phyloP scores from a whole-genome alignment of 371 early-diverging fungal genomes.

The Lichtheimia hyalospora region DNA sequence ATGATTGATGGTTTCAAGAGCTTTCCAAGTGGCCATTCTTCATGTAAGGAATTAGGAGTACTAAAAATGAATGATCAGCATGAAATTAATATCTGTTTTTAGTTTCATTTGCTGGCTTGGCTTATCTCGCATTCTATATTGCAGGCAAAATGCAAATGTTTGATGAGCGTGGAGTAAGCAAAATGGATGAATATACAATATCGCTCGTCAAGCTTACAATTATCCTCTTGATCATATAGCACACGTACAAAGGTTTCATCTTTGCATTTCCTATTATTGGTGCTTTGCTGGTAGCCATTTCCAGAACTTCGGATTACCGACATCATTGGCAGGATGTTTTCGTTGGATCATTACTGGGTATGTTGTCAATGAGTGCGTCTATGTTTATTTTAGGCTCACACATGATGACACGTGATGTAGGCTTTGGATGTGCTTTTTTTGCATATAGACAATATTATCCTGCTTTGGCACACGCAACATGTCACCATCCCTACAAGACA shows the following conservation, averaged over 20 bases:
- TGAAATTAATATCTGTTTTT: slow-evolving; percentile 1
- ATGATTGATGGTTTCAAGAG: slow-evolving; percentile 85
- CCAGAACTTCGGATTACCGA: slow-evolving; percentile 76
- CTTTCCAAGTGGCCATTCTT: slow-evolving; percentile 95
- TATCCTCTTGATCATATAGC: slow-evolving; percentile 18
- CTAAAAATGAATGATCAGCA: not conserved
- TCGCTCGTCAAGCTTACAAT: too few relatives aligned
- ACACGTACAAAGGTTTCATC: slow-evolving; percentile 67
- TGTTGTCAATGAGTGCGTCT: not conserved
- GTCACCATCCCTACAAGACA: slow-evolving; percentile 12
- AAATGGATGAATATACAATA: too few relatives aligned
- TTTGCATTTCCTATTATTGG: slow-evolving; percentile 62
- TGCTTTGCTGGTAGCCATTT: slow-evolving; percentile 68
- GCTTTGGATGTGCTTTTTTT: slow-evolving; percentile 19
- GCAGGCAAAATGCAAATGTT: slow-evolving; percentile 72
- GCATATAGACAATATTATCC: slow-evolving; percentile 25
- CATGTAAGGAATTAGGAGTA: slow-evolving; percentile 38
- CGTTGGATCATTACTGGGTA: slow-evolving; percentile 57
- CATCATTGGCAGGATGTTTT: slow-evolving; percentile 88
- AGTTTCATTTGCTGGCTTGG: slow-evolving; percentile 78
- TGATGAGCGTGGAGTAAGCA: slow-evolving; percentile 58
- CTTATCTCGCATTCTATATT: slow-evolving; percentile 68
- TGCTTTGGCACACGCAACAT: slow-evolving; percentile 6
- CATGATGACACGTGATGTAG: slow-evolving; percentile 9
- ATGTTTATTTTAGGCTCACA: not conserved